Base-by-base conservation (phyloP, 257 asterid genomes). In the Salvia rosmarinus region DNA sequence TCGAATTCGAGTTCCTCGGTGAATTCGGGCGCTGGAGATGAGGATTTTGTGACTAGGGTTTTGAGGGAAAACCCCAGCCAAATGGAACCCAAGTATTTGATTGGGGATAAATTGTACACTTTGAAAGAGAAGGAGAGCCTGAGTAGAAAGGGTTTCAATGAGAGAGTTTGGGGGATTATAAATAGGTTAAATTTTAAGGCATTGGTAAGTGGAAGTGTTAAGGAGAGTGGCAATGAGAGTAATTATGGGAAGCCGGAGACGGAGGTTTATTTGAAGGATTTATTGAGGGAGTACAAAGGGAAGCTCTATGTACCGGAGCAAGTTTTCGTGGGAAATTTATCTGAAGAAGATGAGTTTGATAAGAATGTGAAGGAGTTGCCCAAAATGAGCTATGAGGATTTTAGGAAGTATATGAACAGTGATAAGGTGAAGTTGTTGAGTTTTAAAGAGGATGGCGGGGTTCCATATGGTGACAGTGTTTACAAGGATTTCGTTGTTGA, bases 241-340 rank as follows among this genome's bases (percentile, higher is more conserved):
- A 39, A 35, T 66, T 46, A 46, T 25, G 85, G 16, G 68, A 84
- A 83, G 72, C 68, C 86, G 6, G 95, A 81, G 59, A 88, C 84
- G 32, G 95, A 83, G 49, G 92, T 95, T 63, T 82, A 82, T 79
- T 80, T 95, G 92, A 91, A 87, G 82, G 98, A 95, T 72, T 81
- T 95, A 43, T 83, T 95, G 78, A 88, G 96, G 92, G 95, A 91
- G 86, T 75, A 95, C 77, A 95, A 75, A 71, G 99, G 99, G 80
- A 89, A 88, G 76, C 89, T 95, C 34, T 95, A 89, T 82, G 99
- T 95, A 9, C 99, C 99, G 4, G 98, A 95, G 81, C 96, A 91
- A 70, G 83, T 87, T 34, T 95, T 95, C 43, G 87, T 86, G 76
- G 76, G 84, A 21, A 86, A 37, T 82, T 77, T 95, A 46, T 86